Conservation (phyloP, 441 rosid genomes). For the Pelargonium fulgidum region DNA sequence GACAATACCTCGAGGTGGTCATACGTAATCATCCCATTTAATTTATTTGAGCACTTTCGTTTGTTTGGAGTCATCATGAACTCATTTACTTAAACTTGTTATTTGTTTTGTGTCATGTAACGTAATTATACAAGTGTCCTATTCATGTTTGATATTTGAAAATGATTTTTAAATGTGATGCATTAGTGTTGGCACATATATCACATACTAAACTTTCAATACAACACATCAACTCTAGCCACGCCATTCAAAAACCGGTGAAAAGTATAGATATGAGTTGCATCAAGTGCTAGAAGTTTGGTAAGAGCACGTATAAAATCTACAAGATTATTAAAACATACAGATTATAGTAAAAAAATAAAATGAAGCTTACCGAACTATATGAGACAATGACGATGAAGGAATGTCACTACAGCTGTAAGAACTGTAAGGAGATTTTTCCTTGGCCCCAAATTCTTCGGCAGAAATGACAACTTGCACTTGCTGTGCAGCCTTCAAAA, state of each 20-base stretch:
- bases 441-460: constrained; percentile 81
- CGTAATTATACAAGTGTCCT: too few species aligned
- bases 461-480: constrained; percentile 71
- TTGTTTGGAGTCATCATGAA: too few species aligned
- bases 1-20: too few species aligned
- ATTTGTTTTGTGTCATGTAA: too few species aligned
- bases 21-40: too few species aligned
- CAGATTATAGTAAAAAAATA: neutral
- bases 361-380: constrained; percentile 57
- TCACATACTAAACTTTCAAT: too few species aligned
- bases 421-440: constrained; percentile 73
- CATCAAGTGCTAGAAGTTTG: constrained; percentile 1
- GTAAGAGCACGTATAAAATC: neutral
- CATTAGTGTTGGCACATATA: too few species aligned
- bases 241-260: neutral
- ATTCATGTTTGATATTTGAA: too few species aligned
- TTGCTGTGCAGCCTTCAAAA: constrained; percentile 54
- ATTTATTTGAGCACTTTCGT: too few species aligned
- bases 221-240: neutral
- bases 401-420: constrained; percentile 60
- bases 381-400: constrained; percentile 60
- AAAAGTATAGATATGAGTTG: too few species aligned
- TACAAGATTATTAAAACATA: neutral
- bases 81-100: too few species aligned
- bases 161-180: too few species aligned